phyloP scores from a whole-genome alignment of 2,329 filamentous ascomycete species.

The Scleromitrula shiraiana region DNA sequence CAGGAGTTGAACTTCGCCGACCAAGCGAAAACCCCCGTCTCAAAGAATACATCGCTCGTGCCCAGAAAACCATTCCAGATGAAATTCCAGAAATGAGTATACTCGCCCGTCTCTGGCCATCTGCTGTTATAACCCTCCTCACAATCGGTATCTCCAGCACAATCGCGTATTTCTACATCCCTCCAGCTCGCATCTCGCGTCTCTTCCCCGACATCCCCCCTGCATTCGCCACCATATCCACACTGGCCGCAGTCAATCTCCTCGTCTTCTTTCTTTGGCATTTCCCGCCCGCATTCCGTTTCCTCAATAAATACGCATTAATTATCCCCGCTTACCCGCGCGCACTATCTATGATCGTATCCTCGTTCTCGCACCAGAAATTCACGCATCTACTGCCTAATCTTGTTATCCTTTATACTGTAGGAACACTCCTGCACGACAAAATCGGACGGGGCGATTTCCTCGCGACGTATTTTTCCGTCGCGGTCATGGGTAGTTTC shows the following conservation, averaged over 20 bases:
- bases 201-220: slow-evolving; percentile 54
- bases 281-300: slow-evolving; percentile 54
- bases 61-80: slow-evolving; percentile 41
- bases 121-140: slow-evolving; percentile 39
- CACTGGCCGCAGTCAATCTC: slow-evolving; percentile 53
- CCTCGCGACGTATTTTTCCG: slow-evolving; percentile 55
- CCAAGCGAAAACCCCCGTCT: slow-evolving; percentile 23
- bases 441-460: slow-evolving; percentile 63
- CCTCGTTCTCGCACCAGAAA: slow-evolving; percentile 61
- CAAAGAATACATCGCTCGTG: slow-evolving; percentile 33
- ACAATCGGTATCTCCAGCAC: slow-evolving; percentile 37
- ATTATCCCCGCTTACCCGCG: slow-evolving; percentile 56
- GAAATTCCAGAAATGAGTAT: slow-evolving; percentile 42
- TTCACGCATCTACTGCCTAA: slow-evolving; percentile 55
- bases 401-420: slow-evolving; percentile 55
- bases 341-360: slow-evolving; percentile 52
- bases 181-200: slow-evolving; percentile 40
- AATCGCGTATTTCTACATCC: slow-evolving; percentile 43
- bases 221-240: slow-evolving; percentile 54
- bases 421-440: slow-evolving; percentile 61
- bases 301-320: slow-evolving; percentile 63
- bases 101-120: slow-evolving; percentile 50
- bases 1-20: slow-evolving; percentile 23
- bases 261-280: slow-evolving; percentile 52
- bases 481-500: slow-evolving; percentile 51